Conservation (phyloP, 257 asterid species). For the Salvia hispanica region DNA sequence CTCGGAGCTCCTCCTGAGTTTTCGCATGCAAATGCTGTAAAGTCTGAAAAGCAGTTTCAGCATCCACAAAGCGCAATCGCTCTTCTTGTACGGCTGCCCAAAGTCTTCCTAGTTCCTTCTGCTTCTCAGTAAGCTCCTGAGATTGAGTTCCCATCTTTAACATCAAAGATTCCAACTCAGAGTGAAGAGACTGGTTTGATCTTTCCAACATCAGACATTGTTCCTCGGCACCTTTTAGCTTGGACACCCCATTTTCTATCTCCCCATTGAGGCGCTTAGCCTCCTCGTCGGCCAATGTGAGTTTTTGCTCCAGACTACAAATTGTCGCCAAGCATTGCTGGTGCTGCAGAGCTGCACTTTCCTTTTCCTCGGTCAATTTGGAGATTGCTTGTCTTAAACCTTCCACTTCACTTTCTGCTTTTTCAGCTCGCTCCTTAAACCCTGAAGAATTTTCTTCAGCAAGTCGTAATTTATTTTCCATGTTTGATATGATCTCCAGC, state of each 20-base stretch:
- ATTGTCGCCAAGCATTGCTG: constrained; percentile 65
- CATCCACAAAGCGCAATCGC: constrained; percentile 83
- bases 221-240: constrained; percentile 80
- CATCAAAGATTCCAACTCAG: constrained; percentile 76
- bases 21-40: constrained; percentile 88
- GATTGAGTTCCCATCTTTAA: constrained; percentile 72
- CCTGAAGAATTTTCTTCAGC: constrained; percentile 63
- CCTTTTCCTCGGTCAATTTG: constrained; percentile 69
- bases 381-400: constrained; percentile 58
- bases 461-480: constrained; percentile 70
- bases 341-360: constrained; percentile 60
- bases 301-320: constrained; percentile 61
- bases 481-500: constrained; percentile 65
- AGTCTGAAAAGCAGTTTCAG: constrained; percentile 95
- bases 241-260: constrained; percentile 60
- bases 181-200: constrained; percentile 73
- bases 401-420: constrained; percentile 74
- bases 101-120: constrained; percentile 76
- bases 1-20: constrained; percentile 84
- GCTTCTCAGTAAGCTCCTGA: constrained; percentile 89
- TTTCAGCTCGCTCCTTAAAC: constrained; percentile 71
- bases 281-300: constrained; percentile 63
- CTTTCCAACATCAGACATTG: constrained; percentile 63
- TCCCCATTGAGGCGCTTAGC: constrained; percentile 61
- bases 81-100: constrained; percentile 94